Evolutionary conservation across 495 filamentous ascomycete species (phyloP), one percentile per base, ranked within the genome.

Genomic region (Pseudevernia furfuracea): DNA sequence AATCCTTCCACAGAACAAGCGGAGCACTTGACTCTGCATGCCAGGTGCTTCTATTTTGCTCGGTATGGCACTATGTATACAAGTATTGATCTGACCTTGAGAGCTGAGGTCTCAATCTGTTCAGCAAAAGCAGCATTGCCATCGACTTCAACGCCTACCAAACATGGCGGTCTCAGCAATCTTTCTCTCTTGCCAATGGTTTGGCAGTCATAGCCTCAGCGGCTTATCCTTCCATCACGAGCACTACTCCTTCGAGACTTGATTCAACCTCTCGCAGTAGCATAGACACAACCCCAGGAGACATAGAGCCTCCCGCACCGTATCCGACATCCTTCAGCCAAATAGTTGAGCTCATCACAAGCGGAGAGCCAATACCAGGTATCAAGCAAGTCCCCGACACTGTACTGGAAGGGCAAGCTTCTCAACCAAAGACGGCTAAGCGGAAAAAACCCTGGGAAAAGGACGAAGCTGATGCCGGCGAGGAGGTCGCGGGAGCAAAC

Each of bases 341-440:
- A 64, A 92, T 98, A 59, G 86, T 96, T 43, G 91, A 90, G 52
- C 84, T 97, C 38, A 90, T 98, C 67, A 88, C 87, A 6, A 87
- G 82, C 25, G 92, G 91, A 52, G 84, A 91, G 72, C 86, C 87
- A 6, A 89, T 98, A 59, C 89, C 91, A 0, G 94, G 94, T 3
- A 95, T 98, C 70, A 86, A 86, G 67, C 81, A 97, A 66, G 94
- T 98, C 67, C 92, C 95, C 19, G 82, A 90, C 66, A 94, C 86
- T 0, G 81, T 97, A 10, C 81, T 94, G 37, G 76, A 82, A 32
- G 87, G 86, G 3, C 81, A 87, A 67, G 84, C 79, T 25, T 80
- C 84, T n/a, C 72, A 76, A 46, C 73, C 81, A 17, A 79, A 73
- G 34, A 76, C 73, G 15, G 78, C 74, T 39, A 82, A 75, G 70